Percentiles rank a stretch among this genome's conserved stretches.
Evolutionary conservation across 169 alveolate genomes (phyloP).

Genomic region (Eimeria zaria): DNA sequence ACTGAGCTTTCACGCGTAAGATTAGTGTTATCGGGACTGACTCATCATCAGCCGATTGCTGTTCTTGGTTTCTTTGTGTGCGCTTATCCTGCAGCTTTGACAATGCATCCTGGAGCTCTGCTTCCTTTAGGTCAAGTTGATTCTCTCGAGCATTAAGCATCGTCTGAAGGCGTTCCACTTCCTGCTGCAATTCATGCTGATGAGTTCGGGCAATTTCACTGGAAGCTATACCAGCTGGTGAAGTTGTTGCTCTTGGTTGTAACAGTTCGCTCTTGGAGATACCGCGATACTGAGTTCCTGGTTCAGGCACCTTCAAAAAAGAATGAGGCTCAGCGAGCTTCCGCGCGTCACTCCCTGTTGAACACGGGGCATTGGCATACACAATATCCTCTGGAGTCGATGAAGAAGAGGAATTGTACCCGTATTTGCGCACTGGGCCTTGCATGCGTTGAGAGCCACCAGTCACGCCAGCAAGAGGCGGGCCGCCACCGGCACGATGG

Average conservation of each 20-base stretch:
- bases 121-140: constrained; percentile 45
- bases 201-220: neutral
- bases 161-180: constrained; percentile 24
- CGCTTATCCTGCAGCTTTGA: constrained; percentile 33
- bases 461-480: neutral
- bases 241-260: constrained; percentile 37
- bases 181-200: constrained; percentile 24
- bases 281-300: constrained; percentile 55
- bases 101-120: constrained; percentile 49
- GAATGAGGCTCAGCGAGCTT: constrained; percentile 17
- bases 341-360: neutral
- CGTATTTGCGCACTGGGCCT: constrained; percentile 1
- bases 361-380: neutral
- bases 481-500: neutral
- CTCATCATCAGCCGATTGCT: neutral
- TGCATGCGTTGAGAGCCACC: neutral
- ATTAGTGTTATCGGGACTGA: constrained; percentile 6
- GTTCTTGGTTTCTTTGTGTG: constrained; percentile 15
- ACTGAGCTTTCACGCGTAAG: neutral
- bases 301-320: constrained; percentile 30
- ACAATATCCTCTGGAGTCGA: neutral
- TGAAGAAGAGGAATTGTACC: neutral
- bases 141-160: constrained; percentile 50
- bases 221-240: constrained; percentile 8
- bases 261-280: neutral